Conservation (phyloP, 768 basidiomycete species). For the Suillus alpinus region DNA sequence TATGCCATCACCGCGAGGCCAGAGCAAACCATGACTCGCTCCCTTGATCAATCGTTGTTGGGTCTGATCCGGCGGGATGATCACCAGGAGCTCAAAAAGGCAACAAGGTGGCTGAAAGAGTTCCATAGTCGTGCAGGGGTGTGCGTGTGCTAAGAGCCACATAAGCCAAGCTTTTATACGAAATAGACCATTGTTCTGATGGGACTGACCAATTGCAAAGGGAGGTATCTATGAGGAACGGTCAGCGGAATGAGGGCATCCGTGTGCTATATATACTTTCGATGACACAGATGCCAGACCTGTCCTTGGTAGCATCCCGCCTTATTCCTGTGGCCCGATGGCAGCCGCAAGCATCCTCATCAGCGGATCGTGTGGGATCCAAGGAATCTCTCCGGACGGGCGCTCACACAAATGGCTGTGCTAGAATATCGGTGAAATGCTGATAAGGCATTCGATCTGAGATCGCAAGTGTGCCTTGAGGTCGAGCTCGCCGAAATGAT, state of each 20-base stretch:
- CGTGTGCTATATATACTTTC: slow-evolving; percentile 1
- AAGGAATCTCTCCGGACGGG: background rate
- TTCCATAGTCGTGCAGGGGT: background rate
- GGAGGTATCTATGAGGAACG: background rate
- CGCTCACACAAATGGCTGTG: background rate
- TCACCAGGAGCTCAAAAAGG: background rate
- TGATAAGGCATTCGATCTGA: slow-evolving; percentile 31
- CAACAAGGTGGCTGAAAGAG: background rate
- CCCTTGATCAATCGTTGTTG: background rate
- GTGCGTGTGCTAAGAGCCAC: background rate
- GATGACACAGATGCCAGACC: background rate
- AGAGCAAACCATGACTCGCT: background rate
- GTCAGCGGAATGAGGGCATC: slow-evolving; percentile 7
- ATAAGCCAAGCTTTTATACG: background rate
- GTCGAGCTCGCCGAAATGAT: slow-evolving; percentile 20
- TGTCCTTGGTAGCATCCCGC: background rate
- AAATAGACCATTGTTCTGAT: background rate
- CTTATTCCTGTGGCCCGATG: slow-evolving; percentile 1
- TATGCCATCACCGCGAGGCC: background rate
- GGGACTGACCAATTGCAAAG: background rate
- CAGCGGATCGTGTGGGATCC: background rate
- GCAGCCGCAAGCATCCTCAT: background rate
- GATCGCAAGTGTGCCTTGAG: slow-evolving; percentile 19
- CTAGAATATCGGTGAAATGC: slow-evolving; percentile 23
- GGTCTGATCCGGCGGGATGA: slow-evolving; percentile 1